These are phyloP conservation scores for Mortierella sp. DNA, from an alignment of 371 early-diverging fungal species.

Conservation along the genomic window DNA sequence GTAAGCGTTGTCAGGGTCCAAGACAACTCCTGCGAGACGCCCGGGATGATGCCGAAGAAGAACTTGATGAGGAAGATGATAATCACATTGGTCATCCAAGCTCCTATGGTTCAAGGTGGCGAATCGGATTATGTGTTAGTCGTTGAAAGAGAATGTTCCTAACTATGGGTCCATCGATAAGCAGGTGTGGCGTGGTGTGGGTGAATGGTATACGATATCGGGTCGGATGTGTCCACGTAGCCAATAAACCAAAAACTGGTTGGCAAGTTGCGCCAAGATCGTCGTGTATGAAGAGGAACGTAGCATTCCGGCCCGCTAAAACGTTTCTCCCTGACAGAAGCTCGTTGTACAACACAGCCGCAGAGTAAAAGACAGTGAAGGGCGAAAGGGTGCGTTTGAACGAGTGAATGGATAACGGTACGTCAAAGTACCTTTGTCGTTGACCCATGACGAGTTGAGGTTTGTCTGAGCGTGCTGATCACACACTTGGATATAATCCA, in stretches of 20 bases:
- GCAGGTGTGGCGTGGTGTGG: too few relatives aligned
- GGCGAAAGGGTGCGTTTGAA: background rate
- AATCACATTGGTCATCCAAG: constrained; percentile 90
- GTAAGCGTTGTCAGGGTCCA: constrained; percentile 96
- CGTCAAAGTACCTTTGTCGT: constrained; percentile 66
- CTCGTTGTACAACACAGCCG: too few relatives aligned
- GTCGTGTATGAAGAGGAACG: too few relatives aligned
- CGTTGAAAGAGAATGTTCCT: too few relatives aligned
- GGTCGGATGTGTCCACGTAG: constrained; percentile 1
- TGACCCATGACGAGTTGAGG: constrained; percentile 77
- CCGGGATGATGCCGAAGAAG: constrained; percentile 88
- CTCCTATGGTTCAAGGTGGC: constrained; percentile 65
- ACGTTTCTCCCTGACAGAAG: background rate
- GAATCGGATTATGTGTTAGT: too few relatives aligned
- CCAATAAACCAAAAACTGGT: background rate
- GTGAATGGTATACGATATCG: too few relatives aligned
- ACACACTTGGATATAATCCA: constrained; percentile 54
- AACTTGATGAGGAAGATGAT: constrained; percentile 83
- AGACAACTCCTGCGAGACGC: constrained; percentile 87
- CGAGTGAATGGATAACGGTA: too few relatives aligned
- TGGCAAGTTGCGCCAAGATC: too few relatives aligned
- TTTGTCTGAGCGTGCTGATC: constrained; percentile 75
- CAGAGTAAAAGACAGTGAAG: background rate
- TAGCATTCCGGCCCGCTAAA: background rate
- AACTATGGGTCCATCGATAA: too few relatives aligned